Evolutionary conservation across 176 grass and related monocot species (phyloP), one percentile per base, ranked within the genome.

Genomic region (Typha latifolia): DNA sequence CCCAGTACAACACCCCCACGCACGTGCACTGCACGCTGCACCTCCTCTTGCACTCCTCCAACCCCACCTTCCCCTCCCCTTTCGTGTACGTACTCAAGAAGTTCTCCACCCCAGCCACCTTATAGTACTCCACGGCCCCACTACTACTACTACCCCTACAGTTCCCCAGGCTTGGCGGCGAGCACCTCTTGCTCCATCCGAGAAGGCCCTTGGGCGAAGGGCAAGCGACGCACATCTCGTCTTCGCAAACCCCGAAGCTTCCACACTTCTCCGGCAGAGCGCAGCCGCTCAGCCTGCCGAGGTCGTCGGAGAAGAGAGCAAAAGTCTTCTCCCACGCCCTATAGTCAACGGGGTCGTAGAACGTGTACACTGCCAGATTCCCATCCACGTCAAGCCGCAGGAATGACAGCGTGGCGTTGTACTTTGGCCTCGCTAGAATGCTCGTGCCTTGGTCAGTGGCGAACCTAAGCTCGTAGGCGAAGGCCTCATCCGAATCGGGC

Each of bases 341-440:
- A 48, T 63, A 74, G 51, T 81, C 79, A 20, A 82, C 80, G 19
- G 80, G 80, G 69, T 82, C 73, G 55, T 82, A 82, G 61, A 43
- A 82, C 18, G 80, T 77, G 80, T 82, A 82, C 20, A 61, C 80
- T 2, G 21, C 80, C 24, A 82, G 13, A 15, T 82, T 82, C 4
- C 80, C 80, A 48, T 82, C 80, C 53, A 77, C 43, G 12, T 65
- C 73, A 49, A 82, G 14, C 16, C 80, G 64, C 59, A 82, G 64
- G 67, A 82, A 66, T 12, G 80, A 82, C 14, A 82, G 51, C 29
- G 32, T 71, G 4, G 80, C 80, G 56, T 82, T 76, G 72, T 82
- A 82, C 31, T 82, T 82, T 37, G 80, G 73, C 34, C 80, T 51
- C 15, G 61, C 22, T 0, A 82, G 31, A 16, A 59, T 71, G 5